Evolutionary conservation across 1,284 basidiomycete genomes (phyloP).

Genomic region (Marasmius sp.): DNA sequence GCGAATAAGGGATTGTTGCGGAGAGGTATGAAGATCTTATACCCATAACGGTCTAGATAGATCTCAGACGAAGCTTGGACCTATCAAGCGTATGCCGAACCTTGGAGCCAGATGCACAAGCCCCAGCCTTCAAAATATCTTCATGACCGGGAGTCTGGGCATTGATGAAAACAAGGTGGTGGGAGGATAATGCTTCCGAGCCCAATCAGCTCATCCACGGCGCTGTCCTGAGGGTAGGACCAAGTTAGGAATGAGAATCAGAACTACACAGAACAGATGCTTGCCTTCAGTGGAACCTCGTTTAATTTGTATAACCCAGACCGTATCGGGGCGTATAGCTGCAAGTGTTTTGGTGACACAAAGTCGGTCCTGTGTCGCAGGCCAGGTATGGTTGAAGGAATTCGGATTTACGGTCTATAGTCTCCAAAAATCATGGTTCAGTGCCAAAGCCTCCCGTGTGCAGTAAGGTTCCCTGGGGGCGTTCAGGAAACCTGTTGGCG

Average conservation of each 20-base stretch:
- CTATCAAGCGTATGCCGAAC: slow-evolving; percentile 32
- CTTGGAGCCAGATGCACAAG: slow-evolving; percentile 59
- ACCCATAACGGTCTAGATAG: slow-evolving; percentile 85
- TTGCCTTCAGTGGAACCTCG: slow-evolving; percentile 74
- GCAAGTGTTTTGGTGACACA: slow-evolving; percentile 49
- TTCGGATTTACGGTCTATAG: slow-evolving; percentile 65
- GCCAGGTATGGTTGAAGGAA: slow-evolving; percentile 71
- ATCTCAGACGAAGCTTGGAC: neutral
- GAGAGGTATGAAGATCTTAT: slow-evolving; percentile 59
- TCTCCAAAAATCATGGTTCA: slow-evolving; percentile 76
- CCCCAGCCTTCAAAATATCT: slow-evolving; percentile 76
- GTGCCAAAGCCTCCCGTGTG: slow-evolving; percentile 94
- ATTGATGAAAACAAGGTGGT: slow-evolving; percentile 85
- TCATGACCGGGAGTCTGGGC: slow-evolving; percentile 95
- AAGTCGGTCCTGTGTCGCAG: neutral
- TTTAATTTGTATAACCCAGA: slow-evolving; percentile 57
- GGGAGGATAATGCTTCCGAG: slow-evolving; percentile 64
- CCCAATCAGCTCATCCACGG: slow-evolving; percentile 64
- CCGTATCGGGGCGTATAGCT: slow-evolving; percentile 88
- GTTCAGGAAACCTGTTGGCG: slow-evolving; percentile 78
- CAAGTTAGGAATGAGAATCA: neutral
- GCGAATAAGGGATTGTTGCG: slow-evolving; percentile 62
- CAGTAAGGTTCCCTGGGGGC: slow-evolving; percentile 77
- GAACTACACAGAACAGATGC: slow-evolving; percentile 2
- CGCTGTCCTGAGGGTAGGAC: slow-evolving; percentile 51